Evolutionary conservation across 1,284 basidiomycete species (phyloP).

Genomic region (Heterobasidion occidentale): DNA sequence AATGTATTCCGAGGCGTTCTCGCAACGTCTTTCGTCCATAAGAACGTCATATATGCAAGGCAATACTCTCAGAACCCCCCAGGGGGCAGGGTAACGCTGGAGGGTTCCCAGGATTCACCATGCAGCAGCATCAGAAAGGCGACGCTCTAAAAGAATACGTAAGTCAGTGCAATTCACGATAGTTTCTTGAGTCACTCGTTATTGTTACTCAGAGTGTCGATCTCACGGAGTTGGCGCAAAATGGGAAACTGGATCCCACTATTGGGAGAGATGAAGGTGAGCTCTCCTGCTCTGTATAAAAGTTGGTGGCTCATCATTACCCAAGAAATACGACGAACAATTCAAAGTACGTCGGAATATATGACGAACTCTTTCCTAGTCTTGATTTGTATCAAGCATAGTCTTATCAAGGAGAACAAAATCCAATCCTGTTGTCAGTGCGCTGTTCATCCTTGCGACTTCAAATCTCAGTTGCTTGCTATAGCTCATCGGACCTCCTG

Average conservation of each 20-base stretch:
- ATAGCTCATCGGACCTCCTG: conserved; percentile 72
- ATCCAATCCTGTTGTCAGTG: conserved; percentile 76
- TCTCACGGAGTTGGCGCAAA: conserved; percentile 73
- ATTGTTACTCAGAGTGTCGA: conserved; percentile 57
- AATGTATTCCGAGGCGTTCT: background rate
- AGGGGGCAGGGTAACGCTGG: conserved; percentile 33
- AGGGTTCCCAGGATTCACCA: conserved; percentile 52
- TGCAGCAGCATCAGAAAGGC: conserved; percentile 60
- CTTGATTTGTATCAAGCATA: conserved; percentile 17
- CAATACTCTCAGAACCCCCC: conserved; percentile 26
- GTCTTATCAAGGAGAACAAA: conserved; percentile 78
- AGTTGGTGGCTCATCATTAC: background rate
- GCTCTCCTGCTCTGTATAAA: background rate
- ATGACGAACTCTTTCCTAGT: background rate
- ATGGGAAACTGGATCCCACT: conserved; percentile 85
- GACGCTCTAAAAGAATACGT: conserved; percentile 82
- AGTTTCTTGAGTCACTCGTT: background rate
- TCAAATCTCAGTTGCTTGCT: background rate
- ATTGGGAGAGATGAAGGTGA: conserved; percentile 81
- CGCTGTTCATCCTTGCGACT: background rate
- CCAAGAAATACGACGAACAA: conserved; percentile 80
- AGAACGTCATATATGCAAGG: conserved; percentile 6
- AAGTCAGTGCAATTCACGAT: conserved; percentile 20
- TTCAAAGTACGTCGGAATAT: conserved; percentile 60
- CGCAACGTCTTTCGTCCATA: background rate